Conservation (phyloP, 441 rosid species). For the Flueggea neowawraea region DNA sequence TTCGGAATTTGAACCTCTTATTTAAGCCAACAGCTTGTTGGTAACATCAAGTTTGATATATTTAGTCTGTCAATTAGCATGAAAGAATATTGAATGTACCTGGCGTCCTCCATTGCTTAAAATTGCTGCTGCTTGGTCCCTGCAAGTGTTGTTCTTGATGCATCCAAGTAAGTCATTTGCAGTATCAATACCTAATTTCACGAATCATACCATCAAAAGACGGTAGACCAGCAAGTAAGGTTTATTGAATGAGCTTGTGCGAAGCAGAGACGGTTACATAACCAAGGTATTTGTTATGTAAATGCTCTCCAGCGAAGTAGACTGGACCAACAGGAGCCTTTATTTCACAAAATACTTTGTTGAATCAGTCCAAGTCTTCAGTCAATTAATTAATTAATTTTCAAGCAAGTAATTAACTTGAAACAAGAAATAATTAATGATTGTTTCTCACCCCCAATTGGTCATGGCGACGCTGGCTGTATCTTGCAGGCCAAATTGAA, state of each 20-base stretch:
- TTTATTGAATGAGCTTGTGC: not conserved
- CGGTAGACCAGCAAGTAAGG: not conserved
- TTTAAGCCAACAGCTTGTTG: too few species aligned
- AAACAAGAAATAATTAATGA: not conserved
- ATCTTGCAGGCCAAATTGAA: conserved; percentile 26
- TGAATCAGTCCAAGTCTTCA: too few species aligned
- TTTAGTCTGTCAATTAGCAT: too few species aligned
- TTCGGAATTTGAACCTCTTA: too few species aligned
- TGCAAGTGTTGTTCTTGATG: conserved; percentile 12
- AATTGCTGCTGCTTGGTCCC: not conserved
- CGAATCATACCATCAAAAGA: not conserved
- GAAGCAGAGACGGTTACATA: conserved; percentile 18
- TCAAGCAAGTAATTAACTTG: too few species aligned
- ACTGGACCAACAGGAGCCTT: conserved; percentile 32
- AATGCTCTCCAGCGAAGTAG: conserved; percentile 40
- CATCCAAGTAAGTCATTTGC: conserved; percentile 18
- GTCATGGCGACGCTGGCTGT: conserved; percentile 13
- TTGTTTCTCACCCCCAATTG: conserved; percentile 21
- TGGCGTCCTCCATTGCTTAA: too few species aligned
- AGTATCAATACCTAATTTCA: conserved; percentile 19
- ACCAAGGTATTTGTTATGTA: conserved; percentile 22
- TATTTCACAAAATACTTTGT: not conserved
- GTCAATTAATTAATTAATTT: too few species aligned
- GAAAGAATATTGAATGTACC: too few species aligned
- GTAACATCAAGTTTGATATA: too few species aligned